Evolutionary conservation across 108 stramenopile genomes (phyloP).

Genomic region (Phaeodactylum tricornutum): DNA sequence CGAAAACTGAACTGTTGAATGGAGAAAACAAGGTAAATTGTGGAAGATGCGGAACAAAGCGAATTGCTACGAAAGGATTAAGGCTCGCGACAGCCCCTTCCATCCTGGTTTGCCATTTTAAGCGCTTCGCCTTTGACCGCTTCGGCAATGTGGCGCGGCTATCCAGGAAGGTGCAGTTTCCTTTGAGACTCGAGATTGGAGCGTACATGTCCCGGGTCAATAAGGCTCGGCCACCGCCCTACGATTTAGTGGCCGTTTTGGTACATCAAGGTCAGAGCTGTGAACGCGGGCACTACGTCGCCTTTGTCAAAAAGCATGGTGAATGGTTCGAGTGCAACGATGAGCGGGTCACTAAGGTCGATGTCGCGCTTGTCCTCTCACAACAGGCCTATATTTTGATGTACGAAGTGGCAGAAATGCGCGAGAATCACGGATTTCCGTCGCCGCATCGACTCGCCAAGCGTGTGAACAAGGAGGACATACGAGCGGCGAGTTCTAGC

Average conservation of each 20-base stretch:
- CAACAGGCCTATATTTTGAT: conserved; percentile 77
- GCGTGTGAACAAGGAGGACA: too few relatives aligned
- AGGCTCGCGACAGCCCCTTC: conserved; percentile 76
- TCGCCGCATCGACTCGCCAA: not conserved
- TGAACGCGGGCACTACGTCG: conserved; percentile 74
- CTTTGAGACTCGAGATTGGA: conserved; percentile 50
- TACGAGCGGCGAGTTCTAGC: too few relatives aligned
- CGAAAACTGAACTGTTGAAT: conserved; percentile 54
- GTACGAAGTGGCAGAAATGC: conserved; percentile 45
- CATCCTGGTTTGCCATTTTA: conserved; percentile 74
- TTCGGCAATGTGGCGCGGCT: conserved; percentile 54
- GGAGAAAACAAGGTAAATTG: conserved; percentile 75
- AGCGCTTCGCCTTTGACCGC: conserved; percentile 72
- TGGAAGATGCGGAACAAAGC: conserved; percentile 46
- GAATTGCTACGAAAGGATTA: conserved; percentile 64
- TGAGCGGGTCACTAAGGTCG: conserved; percentile 48
- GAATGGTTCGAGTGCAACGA: conserved; percentile 81
- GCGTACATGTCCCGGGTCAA: conserved; percentile 73
- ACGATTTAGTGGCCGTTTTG: conserved; percentile 64
- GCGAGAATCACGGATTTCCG: conserved; percentile 12
- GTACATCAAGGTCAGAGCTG: conserved; percentile 73
- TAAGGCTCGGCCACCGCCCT: conserved; percentile 65
- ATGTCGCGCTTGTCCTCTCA: conserved; percentile 50
- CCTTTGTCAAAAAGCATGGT: conserved; percentile 55
- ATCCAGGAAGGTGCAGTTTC: conserved; percentile 59